A percentile compares a stretch with the other conserved stretches of the same genome.
phyloP scores from a whole-genome alignment of 345 rosid genomes.

The Arabidopsis arenosa region DNA sequence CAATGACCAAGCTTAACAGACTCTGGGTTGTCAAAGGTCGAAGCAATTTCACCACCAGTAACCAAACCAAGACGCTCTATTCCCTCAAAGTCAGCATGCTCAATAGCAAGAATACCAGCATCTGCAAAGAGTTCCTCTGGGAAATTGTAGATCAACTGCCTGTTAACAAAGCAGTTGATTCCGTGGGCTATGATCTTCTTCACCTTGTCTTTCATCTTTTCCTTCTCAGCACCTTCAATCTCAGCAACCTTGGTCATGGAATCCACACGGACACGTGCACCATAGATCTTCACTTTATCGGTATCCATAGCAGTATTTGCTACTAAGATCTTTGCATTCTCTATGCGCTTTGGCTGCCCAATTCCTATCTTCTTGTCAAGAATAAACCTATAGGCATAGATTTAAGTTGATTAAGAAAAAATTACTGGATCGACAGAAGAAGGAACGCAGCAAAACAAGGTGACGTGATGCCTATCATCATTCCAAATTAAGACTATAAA shows the following conservation, averaged over 20 bases:
- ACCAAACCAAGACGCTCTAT: conserved; percentile 93
- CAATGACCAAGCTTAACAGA: conserved; percentile 97
- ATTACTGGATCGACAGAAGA: neutral
- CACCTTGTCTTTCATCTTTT: conserved; percentile 98
- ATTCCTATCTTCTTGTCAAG: conserved; percentile 99
- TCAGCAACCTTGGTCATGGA: conserved; percentile 97
- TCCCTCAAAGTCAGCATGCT: conserved; percentile 99
- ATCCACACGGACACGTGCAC: conserved; percentile 99
- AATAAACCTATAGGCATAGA: conserved; percentile 66
- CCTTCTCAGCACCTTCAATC: conserved; percentile 99
- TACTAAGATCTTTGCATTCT: conserved; percentile 93
- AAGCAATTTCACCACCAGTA: conserved; percentile 97
- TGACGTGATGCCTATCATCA: neutral
- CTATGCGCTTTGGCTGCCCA: conserved; percentile 96
- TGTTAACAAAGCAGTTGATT: conserved; percentile 97
- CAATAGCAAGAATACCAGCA: conserved; percentile 96
- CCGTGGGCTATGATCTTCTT: conserved; percentile 91
- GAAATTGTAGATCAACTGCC: conserved; percentile 97
- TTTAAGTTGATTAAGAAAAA: neutral
- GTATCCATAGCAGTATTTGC: conserved; percentile 99
- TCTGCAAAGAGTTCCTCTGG: conserved; percentile 98
- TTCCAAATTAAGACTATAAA: neutral
- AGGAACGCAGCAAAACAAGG: neutral
- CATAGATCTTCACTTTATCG: conserved; percentile 96
- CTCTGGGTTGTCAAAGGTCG: conserved; percentile 98